phyloP scores from a whole-genome alignment of 768 basidiomycete species.

The Lentinula sp. region DNA sequence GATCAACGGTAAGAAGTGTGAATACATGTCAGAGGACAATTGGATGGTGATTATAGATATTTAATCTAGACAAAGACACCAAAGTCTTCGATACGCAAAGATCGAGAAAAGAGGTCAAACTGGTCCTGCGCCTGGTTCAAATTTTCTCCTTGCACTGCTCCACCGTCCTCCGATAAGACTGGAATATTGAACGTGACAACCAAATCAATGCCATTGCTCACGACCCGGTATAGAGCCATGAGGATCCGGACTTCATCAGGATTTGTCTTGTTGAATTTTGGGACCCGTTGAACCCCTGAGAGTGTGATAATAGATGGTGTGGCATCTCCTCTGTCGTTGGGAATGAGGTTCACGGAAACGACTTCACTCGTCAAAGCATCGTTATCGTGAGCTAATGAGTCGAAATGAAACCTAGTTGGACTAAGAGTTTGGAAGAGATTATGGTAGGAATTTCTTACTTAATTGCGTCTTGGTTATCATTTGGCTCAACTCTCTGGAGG shows the following conservation, averaged over 20 bases:
- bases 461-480: slow-evolving; percentile 54
- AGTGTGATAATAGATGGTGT: slow-evolving; percentile 62
- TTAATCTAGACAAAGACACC: slow-evolving; percentile 54
- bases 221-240: slow-evolving; percentile 77
- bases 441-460: slow-evolving; percentile 36
- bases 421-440: slow-evolving; percentile 1
- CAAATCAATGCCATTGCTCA: slow-evolving; percentile 68
- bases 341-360: slow-evolving; percentile 28
- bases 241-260: slow-evolving; percentile 71
- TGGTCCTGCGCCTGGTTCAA: slow-evolving; percentile 32
- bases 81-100: slow-evolving; percentile 64
- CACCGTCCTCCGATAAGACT: slow-evolving; percentile 36
- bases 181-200: slow-evolving; percentile 86
- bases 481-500: slow-evolving; percentile 61
- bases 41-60: neutral
- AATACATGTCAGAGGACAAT: neutral
- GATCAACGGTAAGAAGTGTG: neutral
- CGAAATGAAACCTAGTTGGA: slow-evolving; percentile 81
- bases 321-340: slow-evolving; percentile 35
- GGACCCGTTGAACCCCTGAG: slow-evolving; percentile 62
- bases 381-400: slow-evolving; percentile 89
- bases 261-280: slow-evolving; percentile 63
- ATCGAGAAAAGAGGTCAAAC: slow-evolving; percentile 49
- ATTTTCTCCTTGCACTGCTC: slow-evolving; percentile 32
- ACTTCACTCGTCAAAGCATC: slow-evolving; percentile 51